A percentile compares a stretch with the other conserved stretches of the same genome.
Evolutionary conservation across 306 rosid species (phyloP).

Genomic region (Quercus cerris): DNA sequence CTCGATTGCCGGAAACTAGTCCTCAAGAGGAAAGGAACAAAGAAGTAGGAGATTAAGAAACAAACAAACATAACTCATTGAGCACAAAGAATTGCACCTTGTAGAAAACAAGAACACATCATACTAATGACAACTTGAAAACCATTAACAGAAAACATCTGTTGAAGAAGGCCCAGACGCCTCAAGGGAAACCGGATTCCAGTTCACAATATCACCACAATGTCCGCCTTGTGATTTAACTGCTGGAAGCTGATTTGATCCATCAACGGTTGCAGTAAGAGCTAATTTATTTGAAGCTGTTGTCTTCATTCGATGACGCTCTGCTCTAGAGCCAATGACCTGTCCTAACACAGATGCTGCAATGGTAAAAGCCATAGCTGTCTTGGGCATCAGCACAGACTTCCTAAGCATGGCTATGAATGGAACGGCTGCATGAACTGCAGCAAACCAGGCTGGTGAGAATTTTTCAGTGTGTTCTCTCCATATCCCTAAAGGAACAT

Average conservation of each 20-base stretch:
- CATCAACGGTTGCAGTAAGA: constrained; percentile 33
- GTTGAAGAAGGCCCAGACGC: constrained; percentile 58
- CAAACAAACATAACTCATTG: constrained; percentile 24
- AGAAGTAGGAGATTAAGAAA: constrained; percentile 6
- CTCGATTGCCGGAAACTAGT: constrained; percentile 16
- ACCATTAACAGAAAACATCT: constrained; percentile 54
- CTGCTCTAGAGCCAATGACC: constrained; percentile 94
- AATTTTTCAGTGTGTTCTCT: constrained; percentile 94
- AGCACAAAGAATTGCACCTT: constrained; percentile 24
- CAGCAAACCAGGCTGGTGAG: constrained; percentile 92
- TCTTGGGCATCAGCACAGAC: constrained; percentile 85
- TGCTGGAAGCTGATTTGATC: constrained; percentile 34
- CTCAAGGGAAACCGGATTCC: constrained; percentile 67
- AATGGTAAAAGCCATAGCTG: constrained; percentile 97
- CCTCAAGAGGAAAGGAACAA: not conserved
- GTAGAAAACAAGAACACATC: too few species aligned
- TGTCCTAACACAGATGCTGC: constrained; percentile 93
- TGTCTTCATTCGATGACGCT: constrained; percentile 66
- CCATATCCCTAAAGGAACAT: constrained; percentile 93
- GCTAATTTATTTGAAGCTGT: constrained; percentile 39
- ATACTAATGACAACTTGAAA: constrained; percentile 24
- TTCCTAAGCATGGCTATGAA: constrained; percentile 95
- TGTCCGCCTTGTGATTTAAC: constrained; percentile 41
- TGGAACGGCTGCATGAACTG: constrained; percentile 97
- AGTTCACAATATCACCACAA: constrained; percentile 51